These are phyloP conservation scores for Phytopythium cucurbitacearum DNA, from an alignment of 352 stramenopile genomes.

Conservation along the genomic window DNA sequence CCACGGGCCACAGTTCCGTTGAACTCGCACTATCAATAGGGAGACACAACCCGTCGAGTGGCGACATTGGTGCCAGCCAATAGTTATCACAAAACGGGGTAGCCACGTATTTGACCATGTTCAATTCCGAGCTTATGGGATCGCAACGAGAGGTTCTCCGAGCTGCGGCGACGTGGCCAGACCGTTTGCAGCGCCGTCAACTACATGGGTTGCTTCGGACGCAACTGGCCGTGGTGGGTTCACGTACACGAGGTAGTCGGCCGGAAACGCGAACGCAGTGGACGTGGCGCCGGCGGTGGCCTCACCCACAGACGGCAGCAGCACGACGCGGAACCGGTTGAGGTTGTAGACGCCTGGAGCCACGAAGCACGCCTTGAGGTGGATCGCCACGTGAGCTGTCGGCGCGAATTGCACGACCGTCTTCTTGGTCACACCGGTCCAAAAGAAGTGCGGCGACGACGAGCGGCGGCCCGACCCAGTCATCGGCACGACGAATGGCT, in stretches of 20 bases:
- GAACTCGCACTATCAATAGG: no score
- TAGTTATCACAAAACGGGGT: no score
- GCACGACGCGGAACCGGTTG: constrained; percentile 70
- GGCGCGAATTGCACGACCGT: constrained; percentile 46
- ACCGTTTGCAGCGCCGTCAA: no score
- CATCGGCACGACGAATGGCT: constrained; percentile 6
- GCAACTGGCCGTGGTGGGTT: constrained; percentile 14
- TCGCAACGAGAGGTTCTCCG: background rate
- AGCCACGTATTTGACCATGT: no score
- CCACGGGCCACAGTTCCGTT: no score
- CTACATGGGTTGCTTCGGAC: background rate
- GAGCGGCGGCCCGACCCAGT: constrained; percentile 6
- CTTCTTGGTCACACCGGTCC: constrained; percentile 76
- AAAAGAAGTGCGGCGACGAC: constrained; percentile 70
- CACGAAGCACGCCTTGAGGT: constrained; percentile 72
- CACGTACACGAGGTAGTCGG: constrained; percentile 78
- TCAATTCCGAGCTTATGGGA: background rate
- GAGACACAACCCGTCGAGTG: no score
- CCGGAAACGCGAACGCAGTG: constrained; percentile 59
- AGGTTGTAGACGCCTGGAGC: constrained; percentile 74
- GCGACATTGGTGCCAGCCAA: no score
- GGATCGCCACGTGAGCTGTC: constrained; percentile 36
- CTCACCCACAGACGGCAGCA: constrained; percentile 18
- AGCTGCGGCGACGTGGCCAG: background rate
- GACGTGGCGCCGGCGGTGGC: background rate